Evolutionary conservation across 2,329 filamentous ascomycete genomes (phyloP), one percentile per base, ranked within the genome.

Genomic region (Colletotrichum euphorbiae): DNA sequence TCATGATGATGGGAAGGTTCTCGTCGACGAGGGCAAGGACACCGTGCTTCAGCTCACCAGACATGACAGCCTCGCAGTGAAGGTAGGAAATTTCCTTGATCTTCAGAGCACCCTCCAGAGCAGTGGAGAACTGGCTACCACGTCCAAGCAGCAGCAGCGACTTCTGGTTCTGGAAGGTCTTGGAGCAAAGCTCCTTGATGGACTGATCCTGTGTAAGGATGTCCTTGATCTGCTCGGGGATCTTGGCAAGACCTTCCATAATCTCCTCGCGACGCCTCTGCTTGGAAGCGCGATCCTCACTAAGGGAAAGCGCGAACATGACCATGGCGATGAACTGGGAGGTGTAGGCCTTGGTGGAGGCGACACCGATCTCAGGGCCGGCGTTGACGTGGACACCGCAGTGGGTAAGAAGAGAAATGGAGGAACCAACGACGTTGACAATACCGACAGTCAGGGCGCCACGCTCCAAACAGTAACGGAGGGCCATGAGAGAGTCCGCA

Each of bases 51-150:
- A 99, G 89, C 84, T 99, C 96, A 82, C 96, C 96, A 72, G 96
- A 98, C 96, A 99, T 99, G 85, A 99, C 96, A 75, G 96, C 96
- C 85, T 99, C 96, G 82, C 96, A 99, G 83, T 99, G 96, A 69
- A 99, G 92, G 83, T 99, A 99, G 17, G 95, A 98, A 76, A 99
- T 99, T 84, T 99, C 96, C 89, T 99, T 99, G 83, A 99, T 99
- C 88, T 99, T 99, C 74, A 99, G 87, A 56, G 96, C 96, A 82
- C 93, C 96, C 86, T 99, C 96, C 21, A 99, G 90, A 64, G 96
- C 96, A 75, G 96, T 99, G 69, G 95, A 94, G 85, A 94, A 97
- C 84, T 99, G 96, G 79, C 93, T 93, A 74, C 96, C 96, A 85
- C 96, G 93, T 70, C 96, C 96, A 70, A 99, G 88, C 62, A 99